phyloP scores from a whole-genome alignment of 352 stramenopile species.

The Phytophthora multivora region DNA sequence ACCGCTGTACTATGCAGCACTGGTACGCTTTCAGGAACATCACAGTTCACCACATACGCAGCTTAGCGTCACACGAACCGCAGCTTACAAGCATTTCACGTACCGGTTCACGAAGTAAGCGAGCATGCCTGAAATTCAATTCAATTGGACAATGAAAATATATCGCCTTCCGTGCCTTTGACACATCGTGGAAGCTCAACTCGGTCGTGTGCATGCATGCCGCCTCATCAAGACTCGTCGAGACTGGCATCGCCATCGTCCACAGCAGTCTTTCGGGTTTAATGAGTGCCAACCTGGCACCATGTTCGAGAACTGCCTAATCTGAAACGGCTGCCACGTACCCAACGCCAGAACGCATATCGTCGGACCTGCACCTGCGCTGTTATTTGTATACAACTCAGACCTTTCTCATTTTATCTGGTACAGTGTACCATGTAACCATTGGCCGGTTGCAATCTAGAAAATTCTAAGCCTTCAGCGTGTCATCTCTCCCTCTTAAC shows the following conservation, averaged over 20 bases:
- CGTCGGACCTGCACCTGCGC: constrained; percentile 1
- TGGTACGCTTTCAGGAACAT: no score
- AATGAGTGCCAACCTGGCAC: background rate
- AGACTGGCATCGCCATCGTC: background rate
- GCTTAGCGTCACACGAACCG: no score
- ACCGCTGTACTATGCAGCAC: no score
- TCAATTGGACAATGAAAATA: no score
- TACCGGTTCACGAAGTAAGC: no score
- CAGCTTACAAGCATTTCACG: no score
- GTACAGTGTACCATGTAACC: constrained; percentile 5
- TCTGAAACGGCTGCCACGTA: constrained; percentile 15
- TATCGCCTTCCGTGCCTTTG: no score
- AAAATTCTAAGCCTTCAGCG: constrained; percentile 60
- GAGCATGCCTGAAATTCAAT: no score
- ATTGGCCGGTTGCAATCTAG: constrained; percentile 55
- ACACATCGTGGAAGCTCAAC: no score
- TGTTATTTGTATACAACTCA: constrained; percentile 9
- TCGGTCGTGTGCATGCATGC: no score
- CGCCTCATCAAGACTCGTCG: no score
- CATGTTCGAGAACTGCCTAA: constrained; percentile 19
- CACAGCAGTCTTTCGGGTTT: background rate
- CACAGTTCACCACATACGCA: no score
- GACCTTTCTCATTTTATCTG: constrained; percentile 17
- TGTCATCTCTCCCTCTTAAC: constrained; percentile 11
- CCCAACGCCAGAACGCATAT: constrained; percentile 16